These are phyloP conservation scores for Mortierella sp. DNA, from an alignment of 371 early-diverging fungal genomes.

Conservation along the genomic window DNA sequence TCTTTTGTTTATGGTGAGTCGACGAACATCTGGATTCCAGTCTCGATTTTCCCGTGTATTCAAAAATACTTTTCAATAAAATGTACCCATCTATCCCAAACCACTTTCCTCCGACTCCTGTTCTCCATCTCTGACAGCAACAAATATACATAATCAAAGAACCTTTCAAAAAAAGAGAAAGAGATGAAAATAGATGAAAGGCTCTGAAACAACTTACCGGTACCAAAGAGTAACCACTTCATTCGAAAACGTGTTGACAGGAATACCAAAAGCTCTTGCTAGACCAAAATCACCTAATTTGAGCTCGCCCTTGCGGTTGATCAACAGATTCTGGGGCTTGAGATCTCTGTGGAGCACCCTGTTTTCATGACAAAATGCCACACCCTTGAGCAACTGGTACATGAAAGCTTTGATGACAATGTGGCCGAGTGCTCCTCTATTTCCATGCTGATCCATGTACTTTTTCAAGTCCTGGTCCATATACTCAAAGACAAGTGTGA, in stretches of 20 bases:
- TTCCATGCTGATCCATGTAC: conserved; percentile 88
- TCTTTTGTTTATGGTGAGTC: conserved; percentile 1
- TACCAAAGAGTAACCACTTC: conserved; percentile 99
- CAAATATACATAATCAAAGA: background rate
- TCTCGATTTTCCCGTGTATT: conserved; percentile 6
- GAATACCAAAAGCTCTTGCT: conserved; percentile 96
- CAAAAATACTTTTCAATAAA: conserved; percentile 10
- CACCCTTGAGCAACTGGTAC: conserved; percentile 90
- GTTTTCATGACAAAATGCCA: conserved; percentile 96
- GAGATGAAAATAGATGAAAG: background rate
- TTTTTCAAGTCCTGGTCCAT: conserved; percentile 98
- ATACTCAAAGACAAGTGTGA: conserved; percentile 99
- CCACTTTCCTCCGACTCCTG: background rate
- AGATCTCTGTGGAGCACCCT: conserved; percentile 97
- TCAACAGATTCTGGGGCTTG: conserved; percentile 96
- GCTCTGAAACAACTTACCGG: conserved; percentile 28
- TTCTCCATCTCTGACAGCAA: background rate
- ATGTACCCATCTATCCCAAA: conserved; percentile 40
- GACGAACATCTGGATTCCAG: conserved; percentile 14
- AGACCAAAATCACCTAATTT: conserved; percentile 97
- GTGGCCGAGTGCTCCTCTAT: conserved; percentile 78
- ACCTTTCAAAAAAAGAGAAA: background rate
- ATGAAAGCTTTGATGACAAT: conserved; percentile 83
- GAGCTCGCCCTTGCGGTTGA: conserved; percentile 88
- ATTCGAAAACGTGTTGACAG: conserved; percentile 96